Conservation (phyloP, 2,329 filamentous ascomycete species). For the Fusarium proliferatum region DNA sequence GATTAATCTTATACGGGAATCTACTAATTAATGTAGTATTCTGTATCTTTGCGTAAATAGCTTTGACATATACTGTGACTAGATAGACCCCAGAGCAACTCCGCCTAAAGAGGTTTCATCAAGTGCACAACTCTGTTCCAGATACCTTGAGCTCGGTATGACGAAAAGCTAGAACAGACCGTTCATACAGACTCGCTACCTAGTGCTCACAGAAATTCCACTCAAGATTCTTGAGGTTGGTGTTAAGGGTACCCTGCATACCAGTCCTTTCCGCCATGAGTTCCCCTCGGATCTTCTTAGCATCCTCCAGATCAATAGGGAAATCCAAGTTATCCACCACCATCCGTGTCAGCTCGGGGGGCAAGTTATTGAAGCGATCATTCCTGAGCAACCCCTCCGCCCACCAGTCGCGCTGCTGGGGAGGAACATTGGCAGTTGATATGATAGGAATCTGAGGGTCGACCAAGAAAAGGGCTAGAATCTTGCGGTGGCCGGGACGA, state of each 20-base stretch:
- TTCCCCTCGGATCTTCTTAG: constrained; percentile 24
- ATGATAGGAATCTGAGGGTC: constrained; percentile 63
- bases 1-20: too few relatives aligned
- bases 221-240: not conserved
- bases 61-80: not conserved
- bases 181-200: not conserved
- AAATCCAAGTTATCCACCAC: constrained; percentile 30
- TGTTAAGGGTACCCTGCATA: not conserved
- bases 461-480: constrained; percentile 70
- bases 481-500: constrained; percentile 67
- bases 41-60: not conserved
- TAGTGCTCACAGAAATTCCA: constrained; percentile 38
- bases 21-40: not conserved
- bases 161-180: not conserved
- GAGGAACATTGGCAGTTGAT: constrained; percentile 58
- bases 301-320: constrained; percentile 26
- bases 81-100: not conserved
- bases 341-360: constrained; percentile 28
- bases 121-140: not conserved
- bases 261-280: constrained; percentile 28
- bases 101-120: not conserved
- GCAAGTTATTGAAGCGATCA: constrained; percentile 14
- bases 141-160: too few relatives aligned
- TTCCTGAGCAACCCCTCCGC: not conserved
- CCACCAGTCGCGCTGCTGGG: constrained; percentile 57